A percentile compares a stretch with the other conserved stretches of the same genome.
Conservation (phyloP, 352 stramenopile genomes). For the Thraustochytrium striatum region DNA sequence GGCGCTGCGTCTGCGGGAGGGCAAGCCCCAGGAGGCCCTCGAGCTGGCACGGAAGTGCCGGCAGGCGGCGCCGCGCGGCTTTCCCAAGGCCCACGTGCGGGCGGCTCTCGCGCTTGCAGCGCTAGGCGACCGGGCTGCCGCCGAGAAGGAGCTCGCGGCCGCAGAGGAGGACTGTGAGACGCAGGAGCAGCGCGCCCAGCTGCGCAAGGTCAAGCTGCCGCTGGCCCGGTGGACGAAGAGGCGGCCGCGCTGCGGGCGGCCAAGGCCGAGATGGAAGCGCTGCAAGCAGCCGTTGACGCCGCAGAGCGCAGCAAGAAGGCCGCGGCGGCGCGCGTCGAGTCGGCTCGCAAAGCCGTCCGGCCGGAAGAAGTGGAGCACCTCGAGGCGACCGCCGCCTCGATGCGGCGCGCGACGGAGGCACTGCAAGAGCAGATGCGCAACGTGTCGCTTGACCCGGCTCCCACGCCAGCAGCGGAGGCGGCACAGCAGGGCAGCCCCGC, state of each 20-base stretch:
- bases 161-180: background rate
- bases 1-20: background rate
- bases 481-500: background rate
- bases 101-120: background rate
- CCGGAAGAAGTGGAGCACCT: background rate
- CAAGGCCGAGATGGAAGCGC: background rate
- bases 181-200: background rate
- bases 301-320: background rate
- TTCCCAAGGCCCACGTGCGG: constrained; percentile 9
- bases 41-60: background rate
- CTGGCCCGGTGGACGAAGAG: background rate
- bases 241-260: background rate
- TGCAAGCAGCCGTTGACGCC: background rate
- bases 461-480: background rate
- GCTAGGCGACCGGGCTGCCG: background rate
- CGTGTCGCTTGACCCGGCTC: no score
- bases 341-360: background rate
- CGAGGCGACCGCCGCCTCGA: background rate
- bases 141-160: background rate
- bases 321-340: background rate
- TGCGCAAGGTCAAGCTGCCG: background rate
- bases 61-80: background rate
- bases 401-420: no score
- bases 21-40: background rate
- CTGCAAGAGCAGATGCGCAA: background rate